These are phyloP conservation scores for Metschnikowia baotianmanensis DNA, from an alignment of 805 yeast species.

Conservation along the genomic window DNA sequence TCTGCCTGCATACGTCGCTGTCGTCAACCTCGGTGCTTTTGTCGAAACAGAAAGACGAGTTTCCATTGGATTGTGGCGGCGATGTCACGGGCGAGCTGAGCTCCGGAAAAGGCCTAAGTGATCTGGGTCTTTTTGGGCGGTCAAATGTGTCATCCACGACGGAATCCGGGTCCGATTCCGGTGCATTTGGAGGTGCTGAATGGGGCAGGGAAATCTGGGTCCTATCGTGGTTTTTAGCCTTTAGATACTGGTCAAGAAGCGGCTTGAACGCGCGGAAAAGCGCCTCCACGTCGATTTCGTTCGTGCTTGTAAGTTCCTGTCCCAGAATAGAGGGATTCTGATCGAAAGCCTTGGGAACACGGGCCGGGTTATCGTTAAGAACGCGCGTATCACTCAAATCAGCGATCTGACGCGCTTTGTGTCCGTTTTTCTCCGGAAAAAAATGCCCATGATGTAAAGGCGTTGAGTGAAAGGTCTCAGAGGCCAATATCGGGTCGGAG, in stretches of 20 bases:
- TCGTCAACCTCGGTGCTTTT: conserved; percentile 9
- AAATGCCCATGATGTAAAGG: no score
- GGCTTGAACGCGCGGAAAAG: conserved; percentile 14
- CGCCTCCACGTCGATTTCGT: conserved; percentile 6
- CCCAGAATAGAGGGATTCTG: no score
- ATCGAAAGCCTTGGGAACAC: no score
- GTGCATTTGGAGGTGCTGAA: background rate
- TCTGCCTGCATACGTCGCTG: conserved; percentile 17
- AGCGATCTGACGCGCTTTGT: no score
- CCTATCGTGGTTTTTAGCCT: background rate
- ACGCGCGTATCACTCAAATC: no score
- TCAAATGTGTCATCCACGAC: conserved; percentile 16
- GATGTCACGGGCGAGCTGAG: conserved; percentile 29
- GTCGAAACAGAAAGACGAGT: conserved; percentile 7
- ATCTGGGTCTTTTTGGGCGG: conserved; percentile 2
- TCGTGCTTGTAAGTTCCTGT: no score
- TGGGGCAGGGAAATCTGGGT: background rate
- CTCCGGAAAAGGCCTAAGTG: conserved; percentile 1
- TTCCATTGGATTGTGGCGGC: conserved; percentile 30
- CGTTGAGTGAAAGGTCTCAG: no score
- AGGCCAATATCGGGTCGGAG: no score
- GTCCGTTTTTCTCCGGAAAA: no score
- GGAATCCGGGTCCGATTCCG: conserved; percentile 16
- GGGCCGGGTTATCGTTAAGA: no score
- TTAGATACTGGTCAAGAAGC: conserved; percentile 11